Base-by-base conservation (phyloP, 148 eudicot species). In the Vaccinium vitisidaea region DNA sequence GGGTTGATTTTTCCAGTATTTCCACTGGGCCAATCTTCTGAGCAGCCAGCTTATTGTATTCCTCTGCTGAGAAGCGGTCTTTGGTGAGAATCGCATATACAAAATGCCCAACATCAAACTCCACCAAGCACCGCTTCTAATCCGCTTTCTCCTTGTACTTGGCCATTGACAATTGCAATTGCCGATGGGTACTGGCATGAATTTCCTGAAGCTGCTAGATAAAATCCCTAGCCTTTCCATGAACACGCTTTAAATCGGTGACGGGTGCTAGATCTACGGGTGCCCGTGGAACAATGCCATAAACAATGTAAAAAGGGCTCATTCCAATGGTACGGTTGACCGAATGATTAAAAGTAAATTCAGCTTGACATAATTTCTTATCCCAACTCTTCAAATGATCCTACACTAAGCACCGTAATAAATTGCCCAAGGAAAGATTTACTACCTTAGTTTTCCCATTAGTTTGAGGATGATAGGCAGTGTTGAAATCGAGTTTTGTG, bases 341-440 rank as follows among this genome's bases (percentile, higher is more conserved):
- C 23, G 58, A 77, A 39, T 53, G 36, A 8, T 77, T 50, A 53
- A 19, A 77, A 3, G 59, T 39, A 39, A 50, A 79, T 32, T 79
- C 10, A 1, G 39, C 61, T 21, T 79, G 3, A 8, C 81, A 21
- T 6, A 52, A 52, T 8, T 50, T 79, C 5, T 77, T 43, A 10
- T 79, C 81, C 63, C 61, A 79, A 16, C 16, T 19, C 80, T 78
- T 78, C 56, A 50, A 11, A n/a, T 78, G 43, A 14, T 14, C 63
- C 5, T 23, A 9, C 1, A 79, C 63, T 3, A 52, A 14, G 21
- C 81, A 6, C 1, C 46, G 4, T 6, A 70, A 27, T 36, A 79
- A 39, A 30, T 15, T 18, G 2, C 25, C 53, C 53, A 50, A 50
- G 0, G 53, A 7, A 50, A 11, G 10, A 50, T 50, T 9, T 7